Evolutionary conservation across 371 early-diverging fungal species (phyloP), one percentile per base, ranked within the genome.

Genomic region (Dinochytrium kinnereticum): DNA sequence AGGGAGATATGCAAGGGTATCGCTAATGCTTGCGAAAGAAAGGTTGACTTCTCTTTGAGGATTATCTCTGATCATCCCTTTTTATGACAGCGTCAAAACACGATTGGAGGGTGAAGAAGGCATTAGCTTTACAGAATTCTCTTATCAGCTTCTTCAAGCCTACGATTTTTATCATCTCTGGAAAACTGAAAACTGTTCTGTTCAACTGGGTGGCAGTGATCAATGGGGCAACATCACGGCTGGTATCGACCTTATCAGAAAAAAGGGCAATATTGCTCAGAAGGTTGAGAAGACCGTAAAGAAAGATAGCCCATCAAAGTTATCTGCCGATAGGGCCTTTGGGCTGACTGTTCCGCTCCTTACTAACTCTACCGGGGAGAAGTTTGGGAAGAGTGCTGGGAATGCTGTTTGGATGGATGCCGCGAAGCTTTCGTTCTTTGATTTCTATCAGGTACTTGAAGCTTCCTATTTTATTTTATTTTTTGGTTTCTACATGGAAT

Each of bases 201-300:
- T 94, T 40, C 94, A 95, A 91, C 65, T 97, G 26, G 98, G 98
- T 31, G 98, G 98, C n/a, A 93, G 91, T 71, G 98, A 98, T 77
- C 98, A 98, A 77, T 97, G 97, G 97, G 98, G 98, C 1, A 98
- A 98, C 77, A 98, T 98, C 70, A 90, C 91, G 0, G 93, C 97
- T 0, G 98, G 98, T 33, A 93, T 95, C 39, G 97, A 98, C 51
- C 78, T 96, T 77, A 96, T 98, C 51, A 86, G 88, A 66, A 91
- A 89, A 69, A 86, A 88, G 70, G 71, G 74, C 21, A 21, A 36
- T 57, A n/a, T n/a, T n/a, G n/a, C n/a, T n/a, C n/a, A n/a, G n/a
- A n/a, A n/a, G n/a, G 55, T 39, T 1, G 28, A 49, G 64, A 24
- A n/a, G 2, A 64, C 49, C 36, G 10, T 33, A 2, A 31, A 26